Base-by-base conservation (phyloP, 139 green algal species). In the Coelastrella sp. region DNA sequence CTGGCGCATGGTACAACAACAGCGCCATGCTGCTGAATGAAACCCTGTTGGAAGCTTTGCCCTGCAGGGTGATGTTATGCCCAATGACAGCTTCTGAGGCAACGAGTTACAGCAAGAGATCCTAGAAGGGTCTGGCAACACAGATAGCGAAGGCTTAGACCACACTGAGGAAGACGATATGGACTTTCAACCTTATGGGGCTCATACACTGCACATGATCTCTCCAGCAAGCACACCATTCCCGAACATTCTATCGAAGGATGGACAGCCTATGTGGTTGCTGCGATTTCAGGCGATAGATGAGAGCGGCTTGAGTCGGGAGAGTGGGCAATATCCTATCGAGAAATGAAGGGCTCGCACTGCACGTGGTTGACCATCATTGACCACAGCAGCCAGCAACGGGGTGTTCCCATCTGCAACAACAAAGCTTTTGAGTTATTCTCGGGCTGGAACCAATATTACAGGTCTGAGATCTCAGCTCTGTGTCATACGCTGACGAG, bases 191-290 rank as follows among this genome's bases (percentile, higher is more conserved):
- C 45, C 35, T 3, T 45, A 67, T 34, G 34, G 37, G 30, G 48
- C 72, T 17, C 45, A 9, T 78, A 80, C 30, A 30, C 66, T 50
- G 72, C 43, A 21, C 38, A 5, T 32, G 27, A n/a, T 40, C 72
- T 17, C 30, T 34, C 48, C 45, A 5, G 48, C 72, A 15, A 80
- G 17, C 48, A 34, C 41, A 21, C 30, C 27, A 25, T 27, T 32
- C 30, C 66, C 9, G 32, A 43, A 17, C 25, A 60, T 25, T 41
- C 48, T 8, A 15, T 48, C 3, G 30, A 15, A 30, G 72, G 48
- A 45, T 80, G 72, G 72, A 80, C 72, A 6, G 72, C 72, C 11
- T 51, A 80, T 34, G 13, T 80, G 3, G 72, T 80, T 34, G 72
- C n/a, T n/a, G n/a, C n/a, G 25, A 15, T 45, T 80, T 13, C 45